phyloP scores from a whole-genome alignment of 208 protist species.

The Trypanosoma avium region DNA sequence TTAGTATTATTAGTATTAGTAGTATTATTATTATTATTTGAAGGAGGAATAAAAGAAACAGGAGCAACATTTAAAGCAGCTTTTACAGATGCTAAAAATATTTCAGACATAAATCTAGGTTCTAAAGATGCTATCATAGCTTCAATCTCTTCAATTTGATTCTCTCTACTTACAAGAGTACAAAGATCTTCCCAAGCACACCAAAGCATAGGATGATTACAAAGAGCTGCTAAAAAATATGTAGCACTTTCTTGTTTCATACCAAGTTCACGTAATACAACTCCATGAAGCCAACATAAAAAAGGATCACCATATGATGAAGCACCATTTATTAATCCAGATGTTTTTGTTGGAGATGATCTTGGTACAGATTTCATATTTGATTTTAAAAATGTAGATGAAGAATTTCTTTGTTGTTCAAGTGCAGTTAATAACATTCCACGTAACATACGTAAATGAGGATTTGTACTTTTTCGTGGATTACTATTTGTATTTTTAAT shows the following conservation, averaged over 20 bases:
- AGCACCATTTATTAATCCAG: conserved; percentile 2
- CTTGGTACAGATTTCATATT: neutral
- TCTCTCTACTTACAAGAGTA: conserved; percentile 60
- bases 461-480: conserved; percentile 51
- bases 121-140: conserved; percentile 20
- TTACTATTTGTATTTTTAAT: conserved; percentile 43
- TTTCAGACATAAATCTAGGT: conserved; percentile 63
- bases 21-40: neutral
- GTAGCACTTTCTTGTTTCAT: conserved; percentile 77
- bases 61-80: conserved; percentile 64
- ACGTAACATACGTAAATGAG: conserved; percentile 66
- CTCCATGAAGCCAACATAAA: conserved; percentile 78
- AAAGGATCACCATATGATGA: conserved; percentile 57
- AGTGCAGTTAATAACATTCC: conserved; percentile 60
- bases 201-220: conserved; percentile 71
- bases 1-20: neutral
- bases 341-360: neutral
- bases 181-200: conserved; percentile 82
- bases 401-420: conserved; percentile 29
- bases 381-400: neutral
- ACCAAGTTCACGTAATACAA: conserved; percentile 75
- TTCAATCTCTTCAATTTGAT: conserved; percentile 70
- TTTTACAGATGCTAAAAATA: conserved; percentile 66
- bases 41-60: conserved; percentile 25
- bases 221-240: conserved; percentile 57